phyloP scores from a whole-genome alignment of 2,329 filamentous ascomycete species.

The Xylariaceae sp. region DNA sequence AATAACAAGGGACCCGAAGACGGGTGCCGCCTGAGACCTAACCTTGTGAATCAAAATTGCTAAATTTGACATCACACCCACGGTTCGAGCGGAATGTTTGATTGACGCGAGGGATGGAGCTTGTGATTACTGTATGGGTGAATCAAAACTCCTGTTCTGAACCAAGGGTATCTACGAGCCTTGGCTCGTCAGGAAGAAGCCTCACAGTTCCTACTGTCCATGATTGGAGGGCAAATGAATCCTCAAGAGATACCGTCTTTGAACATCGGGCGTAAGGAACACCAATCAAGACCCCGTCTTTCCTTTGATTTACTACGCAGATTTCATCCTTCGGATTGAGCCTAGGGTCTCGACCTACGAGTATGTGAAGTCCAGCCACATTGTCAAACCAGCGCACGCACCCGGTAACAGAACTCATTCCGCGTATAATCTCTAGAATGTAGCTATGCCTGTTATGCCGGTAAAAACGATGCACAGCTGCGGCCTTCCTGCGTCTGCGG shows the following conservation, averaged over 20 bases:
- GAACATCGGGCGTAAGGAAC: slow-evolving; percentile 22
- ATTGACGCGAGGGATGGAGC: slow-evolving; percentile 24
- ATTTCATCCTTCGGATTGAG: slow-evolving; percentile 14
- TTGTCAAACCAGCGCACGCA: slow-evolving; percentile 13
- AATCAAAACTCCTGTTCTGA: slow-evolving; percentile 21
- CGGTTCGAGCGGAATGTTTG: slow-evolving; percentile 18
- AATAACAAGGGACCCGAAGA: slow-evolving; percentile 12
- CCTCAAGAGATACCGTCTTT: slow-evolving; percentile 12
- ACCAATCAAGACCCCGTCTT: slow-evolving; percentile 19
- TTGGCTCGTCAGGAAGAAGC: not conserved
- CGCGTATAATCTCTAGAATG: slow-evolving; percentile 29
- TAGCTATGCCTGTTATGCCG: slow-evolving; percentile 40
- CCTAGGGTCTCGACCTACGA: slow-evolving; percentile 14
- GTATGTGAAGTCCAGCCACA: not conserved
- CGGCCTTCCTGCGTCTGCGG: slow-evolving; percentile 32
- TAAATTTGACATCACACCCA: slow-evolving; percentile 32
- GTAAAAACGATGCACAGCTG: slow-evolving; percentile 39
- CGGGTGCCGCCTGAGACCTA: slow-evolving; percentile 23
- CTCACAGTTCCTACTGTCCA: too few relatives aligned
- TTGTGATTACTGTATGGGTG: slow-evolving; percentile 36
- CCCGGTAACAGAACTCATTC: slow-evolving; percentile 24
- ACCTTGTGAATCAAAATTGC: slow-evolving; percentile 27
- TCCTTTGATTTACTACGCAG: slow-evolving; percentile 9
- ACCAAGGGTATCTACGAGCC: slow-evolving; percentile 11
- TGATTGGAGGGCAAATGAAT: not conserved